A percentile compares a stretch with the other conserved stretches of the same genome.
These are phyloP conservation scores for Hypoxylon intermedium DNA, from an alignment of 495 filamentous ascomycete genomes.

Conservation along the genomic window DNA sequence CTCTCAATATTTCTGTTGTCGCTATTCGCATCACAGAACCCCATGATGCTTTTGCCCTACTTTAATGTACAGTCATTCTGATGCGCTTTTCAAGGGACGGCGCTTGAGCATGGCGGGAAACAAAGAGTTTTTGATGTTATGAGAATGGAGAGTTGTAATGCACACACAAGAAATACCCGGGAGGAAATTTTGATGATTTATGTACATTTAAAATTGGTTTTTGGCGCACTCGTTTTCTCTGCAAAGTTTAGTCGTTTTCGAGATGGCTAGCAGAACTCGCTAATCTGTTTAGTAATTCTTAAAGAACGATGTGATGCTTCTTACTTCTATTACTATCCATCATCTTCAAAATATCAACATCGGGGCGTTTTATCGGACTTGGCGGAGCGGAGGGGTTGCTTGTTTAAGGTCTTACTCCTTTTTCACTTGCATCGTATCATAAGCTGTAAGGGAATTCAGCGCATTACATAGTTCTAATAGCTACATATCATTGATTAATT, in stretches of 20 bases:
- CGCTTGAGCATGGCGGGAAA: slow-evolving; percentile 19
- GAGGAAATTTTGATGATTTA: background rate
- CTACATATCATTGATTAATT: too few species aligned
- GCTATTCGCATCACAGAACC: slow-evolving; percentile 12
- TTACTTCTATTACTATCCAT: background rate
- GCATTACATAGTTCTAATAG: too few species aligned
- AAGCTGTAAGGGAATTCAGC: too few species aligned
- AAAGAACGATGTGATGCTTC: slow-evolving; percentile 27
- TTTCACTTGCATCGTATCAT: too few species aligned
- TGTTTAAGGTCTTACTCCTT: too few species aligned
- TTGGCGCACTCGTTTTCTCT: slow-evolving; percentile 1
- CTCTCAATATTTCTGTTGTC: slow-evolving; percentile 33
- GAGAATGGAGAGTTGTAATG: background rate
- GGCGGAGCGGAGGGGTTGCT: too few species aligned
- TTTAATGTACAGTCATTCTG: slow-evolving; percentile 25
- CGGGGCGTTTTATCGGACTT: too few species aligned
- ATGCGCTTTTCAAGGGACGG: slow-evolving; percentile 33
- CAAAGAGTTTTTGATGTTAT: background rate
- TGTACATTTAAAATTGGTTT: slow-evolving; percentile 8
- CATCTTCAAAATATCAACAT: too few species aligned
- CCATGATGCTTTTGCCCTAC: slow-evolving; percentile 6
- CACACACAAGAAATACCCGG: slow-evolving; percentile 4
- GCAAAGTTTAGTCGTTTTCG: background rate
- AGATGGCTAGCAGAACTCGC: slow-evolving; percentile 17
- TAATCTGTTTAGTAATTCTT: slow-evolving; percentile 31